phyloP scores from a whole-genome alignment of 441 rosid species.

The Hura crepitans region DNA sequence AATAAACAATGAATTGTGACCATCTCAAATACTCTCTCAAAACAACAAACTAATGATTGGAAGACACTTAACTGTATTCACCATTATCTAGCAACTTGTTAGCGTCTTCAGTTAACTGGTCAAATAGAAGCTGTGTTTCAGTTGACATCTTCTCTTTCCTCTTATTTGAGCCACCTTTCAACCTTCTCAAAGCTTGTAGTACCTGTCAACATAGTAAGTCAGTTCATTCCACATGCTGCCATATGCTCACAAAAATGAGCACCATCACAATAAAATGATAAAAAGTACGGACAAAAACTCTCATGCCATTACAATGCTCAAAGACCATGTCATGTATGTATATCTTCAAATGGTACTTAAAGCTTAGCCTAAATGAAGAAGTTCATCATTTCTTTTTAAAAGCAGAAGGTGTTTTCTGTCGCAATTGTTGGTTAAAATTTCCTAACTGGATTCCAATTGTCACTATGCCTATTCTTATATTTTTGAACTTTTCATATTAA shows the following conservation, averaged over 20 bases:
- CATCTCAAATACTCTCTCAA: background rate
- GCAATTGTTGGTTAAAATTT: background rate
- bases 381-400: background rate
- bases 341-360: background rate
- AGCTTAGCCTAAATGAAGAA: background rate
- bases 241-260: background rate
- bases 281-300: background rate
- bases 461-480: background rate
- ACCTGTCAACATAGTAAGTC: constrained; percentile 43
- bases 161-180: constrained; percentile 73
- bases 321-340: background rate
- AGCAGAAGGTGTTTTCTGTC: background rate
- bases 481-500: background rate
- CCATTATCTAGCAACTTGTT: constrained; percentile 74
- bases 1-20: constrained; percentile 1
- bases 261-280: background rate
- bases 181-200: constrained; percentile 76
- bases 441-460: background rate
- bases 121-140: constrained; percentile 69
- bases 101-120: constrained; percentile 95
- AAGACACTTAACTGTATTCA: constrained; percentile 66
- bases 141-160: constrained; percentile 80
- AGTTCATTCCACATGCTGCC: background rate
- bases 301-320: background rate
- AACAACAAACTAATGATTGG: constrained; percentile 6